Base-by-base conservation (phyloP, 2,329 filamentous ascomycete genomes). In the Talaromyces verruculosus region DNA sequence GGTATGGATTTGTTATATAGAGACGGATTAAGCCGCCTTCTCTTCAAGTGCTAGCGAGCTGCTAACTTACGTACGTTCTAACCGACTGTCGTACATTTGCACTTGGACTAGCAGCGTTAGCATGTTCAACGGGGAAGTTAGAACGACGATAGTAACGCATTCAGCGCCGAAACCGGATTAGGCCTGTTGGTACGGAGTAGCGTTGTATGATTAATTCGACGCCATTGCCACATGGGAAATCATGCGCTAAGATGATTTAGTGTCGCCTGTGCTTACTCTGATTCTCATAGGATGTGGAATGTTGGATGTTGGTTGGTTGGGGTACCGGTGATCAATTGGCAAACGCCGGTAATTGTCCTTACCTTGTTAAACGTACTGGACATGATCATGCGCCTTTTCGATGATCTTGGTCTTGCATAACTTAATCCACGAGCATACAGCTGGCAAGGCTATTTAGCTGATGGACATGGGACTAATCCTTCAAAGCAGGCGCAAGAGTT, bases 161-260 rank as follows among this genome's bases (percentile, higher is more conserved):
- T 2, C n/a, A 4, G 10, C 17, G 6, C 33, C 17, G n/a, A 10
- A 55, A 55, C 10, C 3, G 51, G 51, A 35, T 55, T 55, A 57
- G 33, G 33, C 22, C 33, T 8, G 33, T 37, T 37, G 53, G 53
- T 25, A 25, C 25, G 25, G 25, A 25, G 25, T 39, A 25, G 17
- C 4, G 28, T 13, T 28, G 25, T 51, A 22, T 51, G 47, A 51
- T 51, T 53, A 53, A n/a, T 35, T 57, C n/a, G 30, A 57, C 51
- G 33, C 43, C 33, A 41, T 62, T 19, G 60, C 60, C 60, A 62
- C 60, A 62, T 62, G 60, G 60, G n/a, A 53, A 62, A 37, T 39
- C 30, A 53, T 37, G 60, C 45, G 45, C 60, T 53, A 62, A 37
- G 33, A 37, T 37, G 17, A 25, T 11, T 49, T 41, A 35, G 53